These are phyloP conservation scores for Trichaptum fuscoviolaceum DNA, from an alignment of 768 basidiomycete genomes.

Conservation along the genomic window DNA sequence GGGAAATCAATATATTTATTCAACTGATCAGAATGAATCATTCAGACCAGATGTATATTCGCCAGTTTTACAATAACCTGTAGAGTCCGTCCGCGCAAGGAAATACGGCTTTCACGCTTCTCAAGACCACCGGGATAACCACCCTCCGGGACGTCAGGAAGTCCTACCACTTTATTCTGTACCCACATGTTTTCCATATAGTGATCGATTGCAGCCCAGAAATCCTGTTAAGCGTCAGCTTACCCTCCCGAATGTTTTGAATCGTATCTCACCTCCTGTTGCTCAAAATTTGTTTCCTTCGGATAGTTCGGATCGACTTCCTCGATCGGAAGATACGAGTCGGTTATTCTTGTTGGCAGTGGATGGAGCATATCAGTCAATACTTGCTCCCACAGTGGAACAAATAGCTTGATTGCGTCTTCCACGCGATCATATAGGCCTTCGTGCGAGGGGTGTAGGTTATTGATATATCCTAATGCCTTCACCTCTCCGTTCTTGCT, in stretches of 20 bases:
- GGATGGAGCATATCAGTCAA: slow-evolving; percentile 48
- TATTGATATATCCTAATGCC: slow-evolving; percentile 50
- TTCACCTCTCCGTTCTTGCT: slow-evolving; percentile 24
- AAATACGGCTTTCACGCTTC: slow-evolving; percentile 22
- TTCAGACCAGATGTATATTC: slow-evolving; percentile 20
- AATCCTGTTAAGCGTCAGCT: slow-evolving; percentile 31
- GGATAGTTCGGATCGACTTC: slow-evolving; percentile 48
- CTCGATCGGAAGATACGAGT: slow-evolving; percentile 32
- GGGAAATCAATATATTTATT: not conserved
- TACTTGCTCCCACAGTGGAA: slow-evolving; percentile 48
- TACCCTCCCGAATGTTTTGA: slow-evolving; percentile 32
- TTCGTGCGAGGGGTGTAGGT: slow-evolving; percentile 34
- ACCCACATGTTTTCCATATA: slow-evolving; percentile 5
- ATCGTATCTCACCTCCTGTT: slow-evolving; percentile 42
- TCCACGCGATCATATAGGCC: slow-evolving; percentile 29
- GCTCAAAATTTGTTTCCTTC: slow-evolving; percentile 6
- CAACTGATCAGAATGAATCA: not conserved
- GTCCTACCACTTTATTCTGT: slow-evolving; percentile 35
- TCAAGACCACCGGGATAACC: slow-evolving; percentile 46
- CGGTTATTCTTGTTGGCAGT: slow-evolving; percentile 34
- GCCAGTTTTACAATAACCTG: slow-evolving; percentile 39
- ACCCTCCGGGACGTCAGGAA: slow-evolving; percentile 38
- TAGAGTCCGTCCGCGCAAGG: slow-evolving; percentile 16
- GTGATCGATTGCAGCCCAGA: not conserved
- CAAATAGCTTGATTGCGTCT: slow-evolving; percentile 28